These are phyloP conservation scores for Calonectria pauciramosa DNA, from an alignment of 2,329 filamentous ascomycete genomes.

Conservation along the genomic window DNA sequence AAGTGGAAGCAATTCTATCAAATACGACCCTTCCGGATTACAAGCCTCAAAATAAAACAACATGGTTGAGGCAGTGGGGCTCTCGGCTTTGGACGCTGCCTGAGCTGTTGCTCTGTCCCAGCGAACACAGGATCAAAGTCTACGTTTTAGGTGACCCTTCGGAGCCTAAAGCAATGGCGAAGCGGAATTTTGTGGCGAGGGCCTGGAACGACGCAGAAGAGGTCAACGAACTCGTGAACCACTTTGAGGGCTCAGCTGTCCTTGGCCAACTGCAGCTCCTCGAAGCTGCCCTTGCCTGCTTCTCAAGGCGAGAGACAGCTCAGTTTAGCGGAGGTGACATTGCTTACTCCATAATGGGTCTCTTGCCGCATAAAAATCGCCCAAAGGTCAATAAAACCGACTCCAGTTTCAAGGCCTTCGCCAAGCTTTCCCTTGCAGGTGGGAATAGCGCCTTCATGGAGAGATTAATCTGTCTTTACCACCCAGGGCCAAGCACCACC, in stretches of 20 bases:
- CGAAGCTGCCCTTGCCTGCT: conserved; percentile 48
- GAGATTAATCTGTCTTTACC: conserved; percentile 59
- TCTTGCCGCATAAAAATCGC: conserved; percentile 52
- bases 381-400: conserved; percentile 56
- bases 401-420: conserved; percentile 61
- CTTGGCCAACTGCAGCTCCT: conserved; percentile 58
- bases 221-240: conserved; percentile 59
- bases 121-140: conserved; percentile 33
- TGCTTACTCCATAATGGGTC: conserved; percentile 62
- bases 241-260: conserved; percentile 59
- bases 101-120: conserved; percentile 48
- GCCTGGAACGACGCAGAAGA: conserved; percentile 56
- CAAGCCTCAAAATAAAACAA: conserved; percentile 34
- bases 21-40: conserved; percentile 36
- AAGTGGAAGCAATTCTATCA: conserved; percentile 33
- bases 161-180: conserved; percentile 45
- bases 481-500: conserved; percentile 47
- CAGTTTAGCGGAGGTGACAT: conserved; percentile 56
- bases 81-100: conserved; percentile 62
- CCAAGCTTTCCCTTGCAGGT: conserved; percentile 60
- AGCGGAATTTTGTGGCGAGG: conserved; percentile 55
- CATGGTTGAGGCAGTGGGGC: conserved; percentile 57
- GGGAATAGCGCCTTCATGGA: conserved; percentile 61
- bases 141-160: conserved; percentile 25
- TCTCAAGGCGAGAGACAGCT: conserved; percentile 53